Base-by-base conservation (phyloP, 192 early-diverging fungal species). In the Backusella luteola region DNA sequence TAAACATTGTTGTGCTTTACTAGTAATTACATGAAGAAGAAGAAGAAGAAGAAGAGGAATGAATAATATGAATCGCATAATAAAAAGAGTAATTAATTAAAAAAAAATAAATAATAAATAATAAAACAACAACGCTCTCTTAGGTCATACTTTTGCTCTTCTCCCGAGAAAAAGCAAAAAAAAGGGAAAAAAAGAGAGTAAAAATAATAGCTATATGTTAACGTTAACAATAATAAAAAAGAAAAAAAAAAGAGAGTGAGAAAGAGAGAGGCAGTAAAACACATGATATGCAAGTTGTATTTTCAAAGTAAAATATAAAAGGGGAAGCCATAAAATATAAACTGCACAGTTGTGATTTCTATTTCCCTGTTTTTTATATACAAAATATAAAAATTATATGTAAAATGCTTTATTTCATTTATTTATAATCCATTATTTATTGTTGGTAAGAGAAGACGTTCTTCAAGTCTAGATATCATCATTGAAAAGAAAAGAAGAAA, bases 381-480 rank as follows among this genome's bases (percentile, higher is more conserved):
- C 6, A n/a, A 19, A 19, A 49, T n/a, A 6, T n/a, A 49, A 7
- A 49, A n/a, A n/a, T 11, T 52, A 17, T 52, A 52, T 52, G 12
- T 32, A 19, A 8, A 21, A 38, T 39, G 6, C 34, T 38, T 69
- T 69, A 26, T 8, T 69, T 69, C 23, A 15, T 35, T 69, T 69
- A 15, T 69, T 36, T 38, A 69, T 38, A 39, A 38, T 35, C 0
- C 11, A 34, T 41, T 69, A 35, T 46, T 85, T 90, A 90, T 76
- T 86, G 82, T 82, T 86, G 86, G 85, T 87, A 85, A 84, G 73
- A 84, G 86, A 87, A 90, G 89, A 88, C 87, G 80, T 86, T 88
- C 86, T 90, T 90, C 38, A 78, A 71, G 77, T 67, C 76, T 77
- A 77, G 12, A 53, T 19, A 71, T 11, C 23, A 39, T 15, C 78